These are phyloP conservation scores for Anthracocystis walkeri DNA, from an alignment of 1,284 basidiomycete genomes.

Conservation along the genomic window DNA sequence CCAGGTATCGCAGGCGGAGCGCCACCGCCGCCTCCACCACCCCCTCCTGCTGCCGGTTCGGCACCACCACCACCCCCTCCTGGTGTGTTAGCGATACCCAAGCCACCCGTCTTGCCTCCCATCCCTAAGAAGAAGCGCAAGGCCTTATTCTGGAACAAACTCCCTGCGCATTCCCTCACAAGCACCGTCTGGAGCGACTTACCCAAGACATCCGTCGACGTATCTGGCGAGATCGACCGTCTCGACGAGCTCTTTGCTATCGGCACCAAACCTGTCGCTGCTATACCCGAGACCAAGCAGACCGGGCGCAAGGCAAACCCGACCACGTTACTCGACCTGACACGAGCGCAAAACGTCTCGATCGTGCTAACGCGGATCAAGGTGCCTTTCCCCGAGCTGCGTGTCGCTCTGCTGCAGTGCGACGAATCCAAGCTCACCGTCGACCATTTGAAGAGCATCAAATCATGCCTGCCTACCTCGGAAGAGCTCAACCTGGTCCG, in stretches of 20 bases:
- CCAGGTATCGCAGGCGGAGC: conserved; percentile 3
- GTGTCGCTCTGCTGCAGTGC: conserved; percentile 51
- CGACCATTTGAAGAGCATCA: conserved; percentile 58
- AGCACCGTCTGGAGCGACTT: conserved; percentile 81
- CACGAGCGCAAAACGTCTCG: conserved; percentile 52
- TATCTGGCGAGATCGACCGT: conserved; percentile 68
- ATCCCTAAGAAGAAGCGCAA: conserved; percentile 75
- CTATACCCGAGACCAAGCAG: conserved; percentile 29
- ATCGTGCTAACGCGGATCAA: conserved; percentile 62
- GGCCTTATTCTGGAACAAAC: conserved; percentile 89
- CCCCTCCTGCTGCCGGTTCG: conserved; percentile 7
- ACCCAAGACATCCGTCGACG: conserved; percentile 71
- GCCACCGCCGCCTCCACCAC: conserved; percentile 28
- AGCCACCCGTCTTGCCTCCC: conserved; percentile 33
- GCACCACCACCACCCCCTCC: conserved; percentile 31
- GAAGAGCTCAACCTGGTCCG: conserved; percentile 62
- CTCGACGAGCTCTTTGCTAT: conserved; percentile 81
- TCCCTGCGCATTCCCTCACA: conserved; percentile 72
- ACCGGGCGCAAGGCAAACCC: conserved; percentile 35
- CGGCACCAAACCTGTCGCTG: conserved; percentile 69
- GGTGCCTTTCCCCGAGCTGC: conserved; percentile 56
- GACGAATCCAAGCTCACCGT: conserved; percentile 51
- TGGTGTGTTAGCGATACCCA: conserved; percentile 23
- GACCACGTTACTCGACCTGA: conserved; percentile 56
- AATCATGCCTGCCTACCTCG: conserved; percentile 54